phyloP scores from a whole-genome alignment of 768 basidiomycete genomes.

The Scleroderma bovista region DNA sequence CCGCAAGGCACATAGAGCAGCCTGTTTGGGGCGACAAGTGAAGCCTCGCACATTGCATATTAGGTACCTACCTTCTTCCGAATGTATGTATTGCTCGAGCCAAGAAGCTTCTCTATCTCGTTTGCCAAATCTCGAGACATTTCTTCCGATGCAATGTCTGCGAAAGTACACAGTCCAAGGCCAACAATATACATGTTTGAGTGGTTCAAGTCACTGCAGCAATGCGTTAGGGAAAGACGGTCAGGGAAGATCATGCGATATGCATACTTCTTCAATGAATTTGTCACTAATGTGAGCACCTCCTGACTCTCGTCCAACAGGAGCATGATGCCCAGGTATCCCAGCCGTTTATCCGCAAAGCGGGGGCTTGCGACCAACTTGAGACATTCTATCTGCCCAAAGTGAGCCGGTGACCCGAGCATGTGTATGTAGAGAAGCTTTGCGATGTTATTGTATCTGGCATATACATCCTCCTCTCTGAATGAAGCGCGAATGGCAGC shows the following conservation, averaged over 20 bases:
- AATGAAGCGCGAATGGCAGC: conserved; percentile 96
- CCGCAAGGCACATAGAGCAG: conserved; percentile 89
- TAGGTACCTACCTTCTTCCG: conserved; percentile 77
- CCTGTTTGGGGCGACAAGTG: conserved; percentile 41
- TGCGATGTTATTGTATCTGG: conserved; percentile 95
- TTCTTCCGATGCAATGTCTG: conserved; percentile 98
- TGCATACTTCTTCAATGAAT: conserved; percentile 93
- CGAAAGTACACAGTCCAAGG: conserved; percentile 94
- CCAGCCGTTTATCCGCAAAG: conserved; percentile 93
- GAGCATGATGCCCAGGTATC: conserved; percentile 97
- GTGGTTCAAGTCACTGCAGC: conserved; percentile 93
- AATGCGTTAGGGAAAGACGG: conserved; percentile 8
- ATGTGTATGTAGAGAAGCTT: conserved; percentile 98
- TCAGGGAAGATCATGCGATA: not conserved
- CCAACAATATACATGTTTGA: conserved; percentile 99
- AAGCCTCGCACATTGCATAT: not conserved
- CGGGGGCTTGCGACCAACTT: conserved; percentile 93
- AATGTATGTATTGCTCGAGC: conserved; percentile 97
- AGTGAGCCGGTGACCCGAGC: conserved; percentile 98
- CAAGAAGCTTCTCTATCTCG: conserved; percentile 95
- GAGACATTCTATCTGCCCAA: conserved; percentile 97
- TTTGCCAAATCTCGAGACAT: conserved; percentile 98
- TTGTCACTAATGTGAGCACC: conserved; percentile 94
- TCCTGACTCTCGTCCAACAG: conserved; percentile 97
- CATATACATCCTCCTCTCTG: conserved; percentile 92